Conservation (phyloP, 495 filamentous ascomycete genomes). For the Clohesyomyces aquaticus region DNA sequence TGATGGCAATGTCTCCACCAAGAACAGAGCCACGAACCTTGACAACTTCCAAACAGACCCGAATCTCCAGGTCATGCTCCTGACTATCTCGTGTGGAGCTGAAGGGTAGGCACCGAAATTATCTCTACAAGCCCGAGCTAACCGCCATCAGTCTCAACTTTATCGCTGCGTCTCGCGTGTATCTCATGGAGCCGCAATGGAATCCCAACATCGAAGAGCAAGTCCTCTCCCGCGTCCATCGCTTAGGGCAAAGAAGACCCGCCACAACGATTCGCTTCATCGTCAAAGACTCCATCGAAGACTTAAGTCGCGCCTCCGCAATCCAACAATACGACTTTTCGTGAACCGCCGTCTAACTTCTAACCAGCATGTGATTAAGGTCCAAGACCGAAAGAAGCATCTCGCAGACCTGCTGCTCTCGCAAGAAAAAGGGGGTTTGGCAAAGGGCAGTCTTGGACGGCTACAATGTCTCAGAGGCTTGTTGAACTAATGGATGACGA, state of each 20-base stretch:
- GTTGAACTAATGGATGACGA: background rate
- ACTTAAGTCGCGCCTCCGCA: no score
- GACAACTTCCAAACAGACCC: background rate
- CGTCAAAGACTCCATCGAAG: constrained; percentile 13
- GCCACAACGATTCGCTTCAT: constrained; percentile 6
- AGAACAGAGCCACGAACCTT: background rate
- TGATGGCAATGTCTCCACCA: constrained; percentile 6
- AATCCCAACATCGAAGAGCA: constrained; percentile 14
- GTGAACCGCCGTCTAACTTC: no score
- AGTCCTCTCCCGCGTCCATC: constrained; percentile 1
- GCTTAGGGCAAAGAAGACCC: background rate
- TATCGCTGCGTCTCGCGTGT: constrained; percentile 9
- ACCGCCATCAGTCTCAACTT: constrained; percentile 15
- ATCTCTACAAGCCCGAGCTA: background rate
- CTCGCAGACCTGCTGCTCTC: background rate
- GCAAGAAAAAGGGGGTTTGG: background rate
- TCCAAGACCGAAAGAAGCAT: background rate
- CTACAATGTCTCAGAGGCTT: background rate
- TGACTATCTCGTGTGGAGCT: constrained; percentile 6
- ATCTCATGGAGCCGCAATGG: constrained; percentile 21
- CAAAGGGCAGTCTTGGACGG: background rate
- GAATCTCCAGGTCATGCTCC: background rate
- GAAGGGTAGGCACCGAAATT: background rate
- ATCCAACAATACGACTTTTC: no score
- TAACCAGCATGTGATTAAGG: no score